These are phyloP conservation scores for Candolleomyces aberdarensis DNA, from an alignment of 768 basidiomycete species.

Conservation along the genomic window DNA sequence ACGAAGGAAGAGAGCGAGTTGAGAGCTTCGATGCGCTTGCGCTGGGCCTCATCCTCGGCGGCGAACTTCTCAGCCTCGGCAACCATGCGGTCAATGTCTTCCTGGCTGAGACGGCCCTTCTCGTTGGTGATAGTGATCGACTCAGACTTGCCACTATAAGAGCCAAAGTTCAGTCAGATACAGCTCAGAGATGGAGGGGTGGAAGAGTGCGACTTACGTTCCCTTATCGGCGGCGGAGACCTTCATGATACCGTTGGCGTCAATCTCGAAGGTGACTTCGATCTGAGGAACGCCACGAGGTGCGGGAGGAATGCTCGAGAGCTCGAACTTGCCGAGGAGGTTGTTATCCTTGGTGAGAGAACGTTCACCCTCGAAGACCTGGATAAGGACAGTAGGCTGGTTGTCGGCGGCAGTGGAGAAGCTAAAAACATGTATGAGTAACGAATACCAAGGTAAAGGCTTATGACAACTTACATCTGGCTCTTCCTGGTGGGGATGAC, in stretches of 20 bases:
- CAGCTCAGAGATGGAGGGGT: background rate
- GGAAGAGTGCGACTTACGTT: conserved; percentile 50
- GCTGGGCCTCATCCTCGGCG: conserved; percentile 71
- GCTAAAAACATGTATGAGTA: conserved; percentile 22
- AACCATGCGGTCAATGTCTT: conserved; percentile 96
- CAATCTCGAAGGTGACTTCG: conserved; percentile 95
- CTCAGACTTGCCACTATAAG: conserved; percentile 73
- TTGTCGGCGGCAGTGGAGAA: conserved; percentile 87
- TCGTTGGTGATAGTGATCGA: conserved; percentile 95
- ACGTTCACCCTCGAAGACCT: conserved; percentile 97
- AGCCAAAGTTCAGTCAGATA: background rate
- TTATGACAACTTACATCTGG: conserved; percentile 63
- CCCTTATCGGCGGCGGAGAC: conserved; percentile 92
- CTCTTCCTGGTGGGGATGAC: conserved; percentile 97
- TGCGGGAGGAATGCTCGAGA: conserved; percentile 88
- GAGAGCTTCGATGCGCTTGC: conserved; percentile 83
- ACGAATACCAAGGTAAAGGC: conserved; percentile 16
- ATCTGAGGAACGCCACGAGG: conserved; percentile 97
- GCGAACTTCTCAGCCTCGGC: conserved; percentile 91
- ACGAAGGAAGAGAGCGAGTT: conserved; percentile 80
- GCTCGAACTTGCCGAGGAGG: conserved; percentile 94
- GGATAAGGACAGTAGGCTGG: conserved; percentile 94
- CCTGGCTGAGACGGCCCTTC: conserved; percentile 85
- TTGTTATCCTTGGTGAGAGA: conserved; percentile 98
- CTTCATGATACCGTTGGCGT: conserved; percentile 94